Evolutionary conservation across 768 basidiomycete species (phyloP).

Genomic region (Naganishia onofrii): DNA sequence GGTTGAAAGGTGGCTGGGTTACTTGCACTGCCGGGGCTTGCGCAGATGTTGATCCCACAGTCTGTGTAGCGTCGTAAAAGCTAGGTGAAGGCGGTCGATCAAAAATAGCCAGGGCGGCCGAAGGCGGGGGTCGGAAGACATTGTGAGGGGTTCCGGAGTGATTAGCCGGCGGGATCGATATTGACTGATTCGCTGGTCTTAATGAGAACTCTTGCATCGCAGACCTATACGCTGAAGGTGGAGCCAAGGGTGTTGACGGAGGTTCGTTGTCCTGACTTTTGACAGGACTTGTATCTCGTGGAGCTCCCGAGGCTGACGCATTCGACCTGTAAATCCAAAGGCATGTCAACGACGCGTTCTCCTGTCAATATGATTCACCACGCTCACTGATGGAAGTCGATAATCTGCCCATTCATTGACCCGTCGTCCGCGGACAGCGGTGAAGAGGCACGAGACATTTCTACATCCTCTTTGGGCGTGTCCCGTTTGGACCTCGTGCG

Average conservation of each 20-base stretch:
- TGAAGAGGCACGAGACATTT: slow-evolving; percentile 15
- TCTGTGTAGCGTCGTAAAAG: slow-evolving; percentile 9
- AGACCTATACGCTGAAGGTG: background rate
- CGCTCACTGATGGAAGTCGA: background rate
- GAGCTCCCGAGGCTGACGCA: background rate
- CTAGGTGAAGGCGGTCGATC: slow-evolving; percentile 30
- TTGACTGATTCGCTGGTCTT: background rate
- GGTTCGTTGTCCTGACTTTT: background rate
- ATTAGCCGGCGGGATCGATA: slow-evolving; percentile 2
- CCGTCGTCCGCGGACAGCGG: background rate
- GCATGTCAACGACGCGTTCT: background rate
- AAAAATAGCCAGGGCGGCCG: slow-evolving; percentile 33
- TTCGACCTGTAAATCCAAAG: background rate
- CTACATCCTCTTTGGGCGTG: background rate
- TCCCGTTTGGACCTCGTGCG: slow-evolving; percentile 7
- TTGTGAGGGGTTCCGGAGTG: slow-evolving; percentile 25
- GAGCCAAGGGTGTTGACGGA: slow-evolving; percentile 3
- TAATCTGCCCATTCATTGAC: background rate
- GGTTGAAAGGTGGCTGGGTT: slow-evolving; percentile 6
- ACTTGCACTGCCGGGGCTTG: background rate
- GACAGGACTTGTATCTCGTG: background rate
- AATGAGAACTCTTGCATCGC: background rate
- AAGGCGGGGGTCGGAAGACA: slow-evolving; percentile 32
- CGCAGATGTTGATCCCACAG: background rate
- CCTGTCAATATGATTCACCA: background rate